Evolutionary conservation across 257 asterid species (phyloP).

Genomic region (Solanum virginianum): DNA sequence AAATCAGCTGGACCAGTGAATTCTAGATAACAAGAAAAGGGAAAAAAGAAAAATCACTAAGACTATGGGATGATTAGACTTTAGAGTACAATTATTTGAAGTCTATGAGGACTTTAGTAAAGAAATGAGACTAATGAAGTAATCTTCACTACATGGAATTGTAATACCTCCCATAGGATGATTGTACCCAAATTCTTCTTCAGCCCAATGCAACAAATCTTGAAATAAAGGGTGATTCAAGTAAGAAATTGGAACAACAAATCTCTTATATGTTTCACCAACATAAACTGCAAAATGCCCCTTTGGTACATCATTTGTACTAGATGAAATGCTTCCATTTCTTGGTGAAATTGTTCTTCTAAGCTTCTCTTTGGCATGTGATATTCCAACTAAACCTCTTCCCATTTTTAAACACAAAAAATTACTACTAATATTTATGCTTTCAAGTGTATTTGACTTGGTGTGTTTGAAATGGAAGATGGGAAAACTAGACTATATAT

Average conservation of each 20-base stretch:
- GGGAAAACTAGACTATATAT: background rate
- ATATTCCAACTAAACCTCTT: slow-evolving; percentile 27
- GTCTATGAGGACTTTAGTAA: slow-evolving; percentile 1
- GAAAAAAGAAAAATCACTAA: background rate
- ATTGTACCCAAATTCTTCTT: slow-evolving; percentile 10
- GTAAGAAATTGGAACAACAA: slow-evolving; percentile 19
- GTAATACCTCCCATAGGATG: slow-evolving; percentile 38
- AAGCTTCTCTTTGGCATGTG: slow-evolving; percentile 48
- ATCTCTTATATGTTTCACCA: slow-evolving; percentile 1
- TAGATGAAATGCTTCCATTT: slow-evolving; percentile 11
- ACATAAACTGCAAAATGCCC: slow-evolving; percentile 9
- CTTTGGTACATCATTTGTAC: slow-evolving; percentile 1
- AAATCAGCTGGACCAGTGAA: background rate
- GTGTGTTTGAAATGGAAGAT: background rate
- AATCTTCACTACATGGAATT: slow-evolving; percentile 32
- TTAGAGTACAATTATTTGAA: background rate
- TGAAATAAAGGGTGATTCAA: slow-evolving; percentile 8
- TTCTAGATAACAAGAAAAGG: background rate
- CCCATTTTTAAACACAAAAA: slow-evolving; percentile 21
- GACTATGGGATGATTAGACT: background rate
- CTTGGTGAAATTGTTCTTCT: slow-evolving; percentile 23
- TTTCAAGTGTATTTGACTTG: background rate
- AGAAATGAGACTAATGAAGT: slow-evolving; percentile 21
- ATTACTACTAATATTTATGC: background rate
- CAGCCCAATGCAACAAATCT: slow-evolving; percentile 4